Evolutionary conservation across 305 asterid genomes (phyloP), one percentile per base, ranked within the genome.

Genomic region (Caryopteris hybrid): DNA sequence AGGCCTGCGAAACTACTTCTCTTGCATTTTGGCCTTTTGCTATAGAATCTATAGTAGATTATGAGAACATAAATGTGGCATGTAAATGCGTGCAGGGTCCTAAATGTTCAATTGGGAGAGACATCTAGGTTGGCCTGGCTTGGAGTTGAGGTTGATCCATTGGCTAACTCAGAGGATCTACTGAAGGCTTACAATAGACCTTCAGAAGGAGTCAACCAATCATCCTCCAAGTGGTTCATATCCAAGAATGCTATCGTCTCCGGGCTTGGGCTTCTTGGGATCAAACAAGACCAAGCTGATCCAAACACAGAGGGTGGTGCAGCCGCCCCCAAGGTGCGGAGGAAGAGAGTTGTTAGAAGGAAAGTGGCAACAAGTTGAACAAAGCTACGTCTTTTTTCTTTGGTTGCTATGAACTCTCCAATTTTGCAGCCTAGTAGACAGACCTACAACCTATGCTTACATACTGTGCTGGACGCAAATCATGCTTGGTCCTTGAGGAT

Each of bases 221-320:
- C 96, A 21, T 83, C 92, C 42, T 83, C 99, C n/a, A 92, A 90
- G 66, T 95, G 99, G 99, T 85, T 95, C 81, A 95, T 89, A 78
- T 88, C 96, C 54, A 92, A 91, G 86, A 85, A 81, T 18, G 81
- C 99, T 21, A 71, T 95, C 12, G 88, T 86, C 54, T 92, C 99
- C 2, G 96, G 98, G 74, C 94, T 95, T 3, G 99, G 99, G 62
- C 92, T 95, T 71, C 84, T 92, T 3, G 99, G 99, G 69, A 75
- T 89, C 65, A 85, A 76, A 77, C 97, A 85, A 81, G 91, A 85
- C 21, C 86, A 78, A 47, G 68, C 64, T 1, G 81, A 77, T 72
- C 67, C 88, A 12, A 78, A 71, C 8, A 21, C 59, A 0, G 90
- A 79, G 50, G 84, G 87, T 3, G 86, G 72, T 75, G 77, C 84